These are phyloP conservation scores for Endogone sp. DNA, from an alignment of 192 early-diverging fungal genomes.

Conservation along the genomic window DNA sequence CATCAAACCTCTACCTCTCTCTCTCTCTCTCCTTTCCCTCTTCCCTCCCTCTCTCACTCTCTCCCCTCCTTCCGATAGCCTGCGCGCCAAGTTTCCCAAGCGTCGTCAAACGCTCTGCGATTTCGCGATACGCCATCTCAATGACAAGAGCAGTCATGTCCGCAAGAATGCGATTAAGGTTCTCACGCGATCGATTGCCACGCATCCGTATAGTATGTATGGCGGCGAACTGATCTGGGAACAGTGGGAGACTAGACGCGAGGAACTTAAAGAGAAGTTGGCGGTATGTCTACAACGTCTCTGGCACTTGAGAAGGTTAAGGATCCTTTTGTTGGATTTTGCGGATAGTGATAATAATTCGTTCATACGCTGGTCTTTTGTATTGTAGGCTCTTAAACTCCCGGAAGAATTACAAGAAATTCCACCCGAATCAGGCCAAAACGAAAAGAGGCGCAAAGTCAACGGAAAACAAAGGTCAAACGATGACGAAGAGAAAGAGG, in stretches of 20 bases:
- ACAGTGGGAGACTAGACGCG: constrained; percentile 64
- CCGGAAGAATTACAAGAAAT: constrained; percentile 23
- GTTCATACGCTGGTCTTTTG: neutral
- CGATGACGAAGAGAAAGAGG: constrained; percentile 4
- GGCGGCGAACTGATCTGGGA: constrained; percentile 72
- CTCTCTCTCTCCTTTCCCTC: too few relatives aligned
- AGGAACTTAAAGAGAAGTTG: constrained; percentile 64
- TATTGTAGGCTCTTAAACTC: constrained; percentile 24
- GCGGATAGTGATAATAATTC: too few relatives aligned
- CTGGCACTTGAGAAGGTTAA: neutral
- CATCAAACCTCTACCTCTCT: too few relatives aligned
- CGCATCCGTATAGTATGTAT: constrained; percentile 88
- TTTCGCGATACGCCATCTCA: constrained; percentile 71
- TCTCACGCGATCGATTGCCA: constrained; percentile 73
- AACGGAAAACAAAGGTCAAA: constrained; percentile 14
- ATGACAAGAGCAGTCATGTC: constrained; percentile 88
- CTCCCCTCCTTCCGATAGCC: constrained; percentile 1
- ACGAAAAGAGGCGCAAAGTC: constrained; percentile 25
- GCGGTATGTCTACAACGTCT: constrained; percentile 45
- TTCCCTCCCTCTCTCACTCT: too few relatives aligned
- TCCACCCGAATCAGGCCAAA: neutral
- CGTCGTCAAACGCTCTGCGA: constrained; percentile 64
- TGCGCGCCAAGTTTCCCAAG: constrained; percentile 68
- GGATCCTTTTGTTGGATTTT: too few relatives aligned
- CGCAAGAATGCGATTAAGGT: constrained; percentile 90